Conservation (phyloP, 2,329 filamentous ascomycete species). For the Dactylonectria estremocensis region DNA sequence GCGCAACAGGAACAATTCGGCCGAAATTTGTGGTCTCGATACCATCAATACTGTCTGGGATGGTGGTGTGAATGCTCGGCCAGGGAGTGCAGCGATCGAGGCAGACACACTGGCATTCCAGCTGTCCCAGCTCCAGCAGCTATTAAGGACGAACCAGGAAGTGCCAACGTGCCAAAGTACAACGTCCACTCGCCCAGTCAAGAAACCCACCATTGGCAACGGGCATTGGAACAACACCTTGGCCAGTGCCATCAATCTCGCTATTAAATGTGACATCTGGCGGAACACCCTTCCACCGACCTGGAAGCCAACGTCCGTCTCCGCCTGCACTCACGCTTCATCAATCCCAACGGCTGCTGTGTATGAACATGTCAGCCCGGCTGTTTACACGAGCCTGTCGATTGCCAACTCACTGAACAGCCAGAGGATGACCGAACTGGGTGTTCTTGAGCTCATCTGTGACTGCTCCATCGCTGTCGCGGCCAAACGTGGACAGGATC, state of each 20-base stretch:
- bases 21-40: background rate
- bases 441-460: background rate
- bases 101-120: slow-evolving; percentile 13
- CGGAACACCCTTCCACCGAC: slow-evolving; percentile 5
- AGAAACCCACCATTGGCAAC: background rate
- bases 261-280: slow-evolving; percentile 12
- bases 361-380: slow-evolving; percentile 1
- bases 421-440: slow-evolving; percentile 13
- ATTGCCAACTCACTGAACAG: slow-evolving; percentile 17
- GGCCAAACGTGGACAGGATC: background rate
- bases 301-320: slow-evolving; percentile 10
- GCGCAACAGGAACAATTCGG: background rate
- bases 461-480: background rate
- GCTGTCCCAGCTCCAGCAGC: slow-evolving; percentile 5
- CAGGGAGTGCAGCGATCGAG: slow-evolving; percentile 5
- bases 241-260: slow-evolving; percentile 1
- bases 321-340: background rate
- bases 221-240: background rate
- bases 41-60: slow-evolving; percentile 2
- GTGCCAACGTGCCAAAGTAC: background rate
- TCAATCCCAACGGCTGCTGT: slow-evolving; percentile 5
- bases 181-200: too few species aligned
- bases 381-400: slow-evolving; percentile 1
- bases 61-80: too few species aligned
- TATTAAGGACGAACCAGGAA: background rate